These are phyloP conservation scores for Millerago galiae DNA, from an alignment of 805 yeast genomes.

Conservation along the genomic window DNA sequence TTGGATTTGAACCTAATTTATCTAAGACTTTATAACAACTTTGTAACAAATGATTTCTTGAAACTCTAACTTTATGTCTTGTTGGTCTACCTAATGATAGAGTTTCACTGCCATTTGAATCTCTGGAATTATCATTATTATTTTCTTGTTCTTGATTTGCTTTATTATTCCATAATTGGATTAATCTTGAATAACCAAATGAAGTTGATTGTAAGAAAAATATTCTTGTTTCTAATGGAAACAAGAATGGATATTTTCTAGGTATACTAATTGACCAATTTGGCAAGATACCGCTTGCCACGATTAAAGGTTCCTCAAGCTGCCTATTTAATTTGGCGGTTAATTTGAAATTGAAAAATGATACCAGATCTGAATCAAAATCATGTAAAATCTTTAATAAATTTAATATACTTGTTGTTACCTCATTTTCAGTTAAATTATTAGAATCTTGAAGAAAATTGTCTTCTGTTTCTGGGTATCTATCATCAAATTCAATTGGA, in stretches of 20 bases:
- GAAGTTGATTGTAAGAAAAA: conserved; percentile 81
- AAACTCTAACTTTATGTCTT: conserved; percentile 72
- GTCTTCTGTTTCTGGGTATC: conserved; percentile 26
- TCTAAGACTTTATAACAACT: conserved; percentile 77
- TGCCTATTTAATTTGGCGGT: conserved; percentile 84
- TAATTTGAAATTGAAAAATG: conserved; percentile 69
- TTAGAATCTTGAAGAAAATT: conserved; percentile 24
- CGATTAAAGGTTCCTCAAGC: conserved; percentile 81
- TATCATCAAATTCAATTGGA: conserved; percentile 18
- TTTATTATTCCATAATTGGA: conserved; percentile 67
- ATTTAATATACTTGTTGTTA: conserved; percentile 30
- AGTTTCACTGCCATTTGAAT: conserved; percentile 4
- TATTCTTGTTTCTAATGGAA: conserved; percentile 76
- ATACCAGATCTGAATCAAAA: conserved; percentile 12
- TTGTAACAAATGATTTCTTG: conserved; percentile 61
- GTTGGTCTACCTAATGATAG: conserved; percentile 61
- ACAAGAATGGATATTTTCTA: conserved; percentile 68
- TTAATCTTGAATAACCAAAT: conserved; percentile 80
- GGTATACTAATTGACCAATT: conserved; percentile 78
- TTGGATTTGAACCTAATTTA: conserved; percentile 71
- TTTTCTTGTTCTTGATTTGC: conserved; percentile 35
- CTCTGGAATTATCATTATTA: conserved; percentile 25
- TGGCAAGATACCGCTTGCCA: conserved; percentile 82
- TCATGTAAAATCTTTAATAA: conserved; percentile 43
- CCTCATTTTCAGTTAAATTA: conserved; percentile 13